phyloP scores from a whole-genome alignment of 164 flowering plant species.

The Amborella trichopoda region DNA sequence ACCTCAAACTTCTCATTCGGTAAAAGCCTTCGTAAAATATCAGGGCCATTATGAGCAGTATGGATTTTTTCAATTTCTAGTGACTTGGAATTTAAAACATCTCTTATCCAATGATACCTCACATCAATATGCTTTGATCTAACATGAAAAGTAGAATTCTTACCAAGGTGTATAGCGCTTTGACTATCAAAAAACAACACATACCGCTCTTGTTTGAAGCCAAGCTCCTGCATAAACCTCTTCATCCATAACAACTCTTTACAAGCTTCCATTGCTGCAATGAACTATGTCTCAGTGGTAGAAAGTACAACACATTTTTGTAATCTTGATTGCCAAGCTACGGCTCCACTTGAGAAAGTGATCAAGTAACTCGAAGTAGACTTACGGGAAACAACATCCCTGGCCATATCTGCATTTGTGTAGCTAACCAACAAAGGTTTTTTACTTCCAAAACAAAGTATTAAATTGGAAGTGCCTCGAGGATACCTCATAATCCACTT shows the following conservation, averaged over 20 bases:
- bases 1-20: not conserved
- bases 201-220: slow-evolving; percentile 2
- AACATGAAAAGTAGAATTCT: slow-evolving; percentile 1
- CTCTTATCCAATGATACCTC: not conserved
- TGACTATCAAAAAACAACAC: not conserved
- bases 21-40: not conserved
- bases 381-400: slow-evolving; percentile 1
- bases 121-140: not conserved
- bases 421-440: slow-evolving; percentile 1
- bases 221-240: slow-evolving; percentile 3
- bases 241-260: not conserved
- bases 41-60: not conserved
- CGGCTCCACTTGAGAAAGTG: slow-evolving; percentile 5
- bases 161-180: not conserved
- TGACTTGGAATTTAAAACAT: not conserved
- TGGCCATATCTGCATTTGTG: slow-evolving; percentile 3
- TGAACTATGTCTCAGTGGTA: not conserved
- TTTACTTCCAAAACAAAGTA: not conserved
- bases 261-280: not conserved
- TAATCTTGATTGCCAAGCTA: slow-evolving; percentile 1
- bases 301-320: slow-evolving; percentile 1
- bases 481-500: slow-evolving; percentile 2
- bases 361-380: slow-evolving; percentile 2
- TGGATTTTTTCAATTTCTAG: not conserved
- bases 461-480: not conserved